Base-by-base conservation (phyloP, 495 filamentous ascomycete genomes). In the Filosporella fistucella region DNA sequence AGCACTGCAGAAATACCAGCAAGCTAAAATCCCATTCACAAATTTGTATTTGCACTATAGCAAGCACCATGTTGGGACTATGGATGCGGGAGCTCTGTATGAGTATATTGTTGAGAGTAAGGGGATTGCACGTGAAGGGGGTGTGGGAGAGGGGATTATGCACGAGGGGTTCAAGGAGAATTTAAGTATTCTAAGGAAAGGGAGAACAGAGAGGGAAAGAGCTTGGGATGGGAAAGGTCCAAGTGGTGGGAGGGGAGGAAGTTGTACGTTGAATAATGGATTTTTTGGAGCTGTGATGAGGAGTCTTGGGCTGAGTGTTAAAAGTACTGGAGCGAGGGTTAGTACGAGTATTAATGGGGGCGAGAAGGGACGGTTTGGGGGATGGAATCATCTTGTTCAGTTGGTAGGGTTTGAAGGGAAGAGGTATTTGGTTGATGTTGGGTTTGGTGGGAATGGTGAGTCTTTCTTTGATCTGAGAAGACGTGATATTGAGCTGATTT, bases 191-290 rank as follows among this genome's bases (percentile, higher is more conserved):
- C n/a, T n/a, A 21, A 14, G 37, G 13, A 9, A 20, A 12, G 12
- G 24, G 28, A 43, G 16, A n/a, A 85, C 29, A 9, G 47, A 42
- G 14, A 42, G 37, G 18, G 33, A 35, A 30, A 14, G 16, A 20
- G 2, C 17, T 10, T 35, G 47, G 47, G 30, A 41, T 4, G 26
- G 29, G 16, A 42, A 30, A 26, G 26, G 17, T 5, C 28, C 47
- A 39, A 36, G 39, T 26, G 38, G 47, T 16, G 47, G 38, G 14
- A 60, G 77, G 5, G 88, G 87, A 7, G 85, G 86, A 0, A 88
- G 88, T 49, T 90, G 85, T 65, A 82, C 89, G 71, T 85, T 89
- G 54, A 70, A 76, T 45, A 90, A 82, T 60, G 66, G 68, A 28
- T 76, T 89, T 40, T 86, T 90, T 36, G 72, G 74, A 22, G 71